A percentile compares a stretch with the other conserved stretches of the same genome.
These are phyloP conservation scores for Ammopiptanthus mongolicus DNA, from an alignment of 306 rosid species.

Conservation along the genomic window DNA sequence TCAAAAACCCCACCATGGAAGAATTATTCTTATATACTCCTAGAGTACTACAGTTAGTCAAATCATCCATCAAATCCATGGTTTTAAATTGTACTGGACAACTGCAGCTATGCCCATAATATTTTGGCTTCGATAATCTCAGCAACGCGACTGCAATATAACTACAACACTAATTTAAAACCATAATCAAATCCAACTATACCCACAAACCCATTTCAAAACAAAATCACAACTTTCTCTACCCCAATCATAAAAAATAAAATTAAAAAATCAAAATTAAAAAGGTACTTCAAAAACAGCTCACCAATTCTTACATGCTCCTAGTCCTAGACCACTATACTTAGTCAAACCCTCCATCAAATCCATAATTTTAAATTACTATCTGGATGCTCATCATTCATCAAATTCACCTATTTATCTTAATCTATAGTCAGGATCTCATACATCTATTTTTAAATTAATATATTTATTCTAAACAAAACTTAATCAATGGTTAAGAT, in stretches of 20 bases:
- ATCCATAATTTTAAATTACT: background rate
- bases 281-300: background rate
- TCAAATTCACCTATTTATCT: no score
- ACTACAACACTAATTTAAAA: no score
- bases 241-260: background rate
- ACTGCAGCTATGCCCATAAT: no score
- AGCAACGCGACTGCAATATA: no score
- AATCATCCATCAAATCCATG: background rate
- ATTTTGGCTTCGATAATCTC: no score
- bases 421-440: no score
- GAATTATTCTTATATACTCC: background rate
- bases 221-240: background rate
- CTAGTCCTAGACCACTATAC: background rate
- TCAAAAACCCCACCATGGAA: conserved; percentile 23
- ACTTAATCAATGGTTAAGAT: no score
- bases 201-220: background rate
- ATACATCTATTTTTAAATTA: no score
- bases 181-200: background rate
- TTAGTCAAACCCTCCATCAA: background rate
- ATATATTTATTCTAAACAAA: no score
- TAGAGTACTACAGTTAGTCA: background rate
- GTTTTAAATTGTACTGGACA: no score
- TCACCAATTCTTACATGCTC: conserved; percentile 19
- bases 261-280: background rate
- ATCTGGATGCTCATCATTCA: no score